Conservation (phyloP, 345 rosid species). For the Brassica rapa region DNA sequence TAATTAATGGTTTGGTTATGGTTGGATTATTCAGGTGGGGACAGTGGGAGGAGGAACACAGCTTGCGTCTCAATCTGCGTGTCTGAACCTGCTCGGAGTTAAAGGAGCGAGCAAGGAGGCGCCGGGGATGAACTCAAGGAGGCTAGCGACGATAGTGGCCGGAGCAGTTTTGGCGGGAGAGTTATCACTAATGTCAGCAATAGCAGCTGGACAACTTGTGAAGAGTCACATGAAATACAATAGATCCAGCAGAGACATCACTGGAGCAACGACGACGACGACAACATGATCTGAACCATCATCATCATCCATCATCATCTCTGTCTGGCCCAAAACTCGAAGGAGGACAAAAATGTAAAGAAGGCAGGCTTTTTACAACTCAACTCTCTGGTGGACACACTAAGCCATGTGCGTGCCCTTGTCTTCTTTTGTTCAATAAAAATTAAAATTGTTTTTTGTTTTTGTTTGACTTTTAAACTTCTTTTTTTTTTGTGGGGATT, state of each 20-base stretch:
- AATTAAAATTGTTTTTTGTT: neutral
- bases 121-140: conserved; percentile 73
- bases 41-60: conserved; percentile 94
- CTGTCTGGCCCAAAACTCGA: conserved; percentile 11
- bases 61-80: conserved; percentile 84
- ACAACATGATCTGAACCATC: conserved; percentile 8
- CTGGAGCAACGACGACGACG: conserved; percentile 41
- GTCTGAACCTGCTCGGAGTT: conserved; percentile 74
- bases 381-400: conserved; percentile 24
- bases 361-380: conserved; percentile 30
- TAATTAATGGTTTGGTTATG: neutral
- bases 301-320: neutral
- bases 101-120: conserved; percentile 71
- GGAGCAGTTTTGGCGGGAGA: conserved; percentile 86
- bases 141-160: conserved; percentile 70
- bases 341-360: conserved; percentile 19
- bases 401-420: conserved; percentile 34
- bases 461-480: conserved; percentile 34
- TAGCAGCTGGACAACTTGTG: conserved; percentile 88
- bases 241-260: conserved; percentile 72
- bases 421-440: conserved; percentile 37
- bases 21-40: conserved; percentile 53
- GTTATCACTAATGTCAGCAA: conserved; percentile 85
- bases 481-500: neutral
- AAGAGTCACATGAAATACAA: conserved; percentile 91